Evolutionary conservation across 129 eudicot genomes (phyloP).

Genomic region (Escallonia rubra): DNA sequence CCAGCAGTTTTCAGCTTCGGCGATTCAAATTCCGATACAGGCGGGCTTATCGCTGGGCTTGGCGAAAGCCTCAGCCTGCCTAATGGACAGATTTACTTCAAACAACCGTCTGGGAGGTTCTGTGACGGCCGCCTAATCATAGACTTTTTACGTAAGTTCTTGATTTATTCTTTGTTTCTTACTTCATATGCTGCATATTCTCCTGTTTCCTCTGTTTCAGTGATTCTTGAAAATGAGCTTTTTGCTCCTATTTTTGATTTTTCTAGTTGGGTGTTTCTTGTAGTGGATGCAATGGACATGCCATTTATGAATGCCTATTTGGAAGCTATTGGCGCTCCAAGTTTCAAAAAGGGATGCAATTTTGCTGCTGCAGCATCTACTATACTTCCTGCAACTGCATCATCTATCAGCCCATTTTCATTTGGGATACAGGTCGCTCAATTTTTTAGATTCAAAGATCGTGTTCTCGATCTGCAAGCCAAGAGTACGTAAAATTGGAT

Average conservation of each 20-base stretch:
- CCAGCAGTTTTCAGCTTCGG: conserved; percentile 97
- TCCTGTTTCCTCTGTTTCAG: conserved; percentile 6
- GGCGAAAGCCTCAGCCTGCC: conserved; percentile 48
- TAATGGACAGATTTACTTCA: conserved; percentile 72
- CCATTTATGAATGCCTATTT: conserved; percentile 80
- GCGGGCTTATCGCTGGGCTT: conserved; percentile 56
- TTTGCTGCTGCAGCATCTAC: conserved; percentile 91
- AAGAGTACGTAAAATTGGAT: conserved; percentile 27
- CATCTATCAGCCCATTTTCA: conserved; percentile 70
- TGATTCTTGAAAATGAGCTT: neutral
- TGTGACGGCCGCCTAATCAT: conserved; percentile 80
- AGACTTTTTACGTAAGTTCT: conserved; percentile 66
- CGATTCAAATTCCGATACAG: conserved; percentile 91
- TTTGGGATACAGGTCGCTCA: conserved; percentile 87
- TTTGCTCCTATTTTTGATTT: neutral
- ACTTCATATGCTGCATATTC: neutral
- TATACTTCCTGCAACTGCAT: conserved; percentile 52
- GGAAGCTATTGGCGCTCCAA: conserved; percentile 71
- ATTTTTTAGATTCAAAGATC: conserved; percentile 68
- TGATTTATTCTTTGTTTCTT: neutral
- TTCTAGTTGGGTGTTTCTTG: conserved; percentile 6
- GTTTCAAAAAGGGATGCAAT: conserved; percentile 65
- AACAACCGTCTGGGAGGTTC: conserved; percentile 79
- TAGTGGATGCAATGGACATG: conserved; percentile 86
- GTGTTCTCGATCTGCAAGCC: conserved; percentile 47